Evolutionary conservation across 1,284 basidiomycete genomes (phyloP).

Genomic region (Ustilago shanxiensis): DNA sequence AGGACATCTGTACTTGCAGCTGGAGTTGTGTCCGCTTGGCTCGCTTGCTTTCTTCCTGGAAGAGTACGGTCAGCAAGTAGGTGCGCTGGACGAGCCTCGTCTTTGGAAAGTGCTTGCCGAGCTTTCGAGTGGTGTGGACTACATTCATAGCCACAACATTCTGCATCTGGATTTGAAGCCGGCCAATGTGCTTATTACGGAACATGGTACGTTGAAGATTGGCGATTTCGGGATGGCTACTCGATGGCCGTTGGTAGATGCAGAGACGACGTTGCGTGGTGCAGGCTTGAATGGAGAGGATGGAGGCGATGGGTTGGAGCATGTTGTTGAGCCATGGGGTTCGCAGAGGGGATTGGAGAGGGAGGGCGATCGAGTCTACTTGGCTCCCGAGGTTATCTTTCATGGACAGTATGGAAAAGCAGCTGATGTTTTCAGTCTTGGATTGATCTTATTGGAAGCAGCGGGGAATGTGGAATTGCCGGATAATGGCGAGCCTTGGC

Average conservation of each 20-base stretch:
- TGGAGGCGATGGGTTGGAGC: slow-evolving; percentile 15
- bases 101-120: slow-evolving; percentile 98
- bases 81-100: slow-evolving; percentile 87
- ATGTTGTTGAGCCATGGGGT: slow-evolving; percentile 29
- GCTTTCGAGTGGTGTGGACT: slow-evolving; percentile 81
- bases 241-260: slow-evolving; percentile 63
- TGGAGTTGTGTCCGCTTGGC: slow-evolving; percentile 93
- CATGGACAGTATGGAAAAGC: slow-evolving; percentile 90
- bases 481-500: slow-evolving; percentile 95
- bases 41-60: slow-evolving; percentile 92
- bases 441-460: slow-evolving; percentile 94
- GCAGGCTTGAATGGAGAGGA: slow-evolving; percentile 51
- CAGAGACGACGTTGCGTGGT: slow-evolving; percentile 60
- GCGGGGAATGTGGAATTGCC: slow-evolving; percentile 96
- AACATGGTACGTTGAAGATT: slow-evolving; percentile 91
- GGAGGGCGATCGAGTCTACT: slow-evolving; percentile 97
- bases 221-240: slow-evolving; percentile 87
- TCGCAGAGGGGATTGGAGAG: slow-evolving; percentile 72
- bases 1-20: slow-evolving; percentile 89
- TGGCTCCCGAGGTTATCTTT: slow-evolving; percentile 93
- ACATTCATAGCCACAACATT: slow-evolving; percentile 88
- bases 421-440: slow-evolving; percentile 96
- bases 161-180: slow-evolving; percentile 98
- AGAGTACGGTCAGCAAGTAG: slow-evolving; percentile 86
- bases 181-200: slow-evolving; percentile 93